Conservation (phyloP, 202 grass and related monocot genomes). For the Alloteropsis angusta region DNA sequence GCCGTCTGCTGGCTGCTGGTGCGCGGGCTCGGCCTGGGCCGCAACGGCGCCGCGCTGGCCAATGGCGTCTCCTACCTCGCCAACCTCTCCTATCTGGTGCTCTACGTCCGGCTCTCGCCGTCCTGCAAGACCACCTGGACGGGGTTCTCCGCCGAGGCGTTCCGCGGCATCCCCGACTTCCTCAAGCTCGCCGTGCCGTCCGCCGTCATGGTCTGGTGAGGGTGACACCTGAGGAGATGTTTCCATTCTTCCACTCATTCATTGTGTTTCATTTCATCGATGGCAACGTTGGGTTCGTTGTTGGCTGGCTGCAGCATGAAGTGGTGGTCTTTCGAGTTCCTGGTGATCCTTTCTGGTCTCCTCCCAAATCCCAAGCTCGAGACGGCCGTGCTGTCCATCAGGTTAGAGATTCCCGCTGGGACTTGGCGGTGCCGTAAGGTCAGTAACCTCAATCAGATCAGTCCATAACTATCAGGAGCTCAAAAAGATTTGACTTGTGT, state of each 20-base stretch:
- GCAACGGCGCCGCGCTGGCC: constrained; percentile 39
- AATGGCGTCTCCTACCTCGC: constrained; percentile 29
- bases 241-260: neutral
- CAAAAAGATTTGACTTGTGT: neutral
- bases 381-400: constrained; percentile 50
- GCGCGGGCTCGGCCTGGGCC: constrained; percentile 33
- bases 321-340: constrained; percentile 60
- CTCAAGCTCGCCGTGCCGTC: constrained; percentile 49
- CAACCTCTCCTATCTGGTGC: constrained; percentile 19
- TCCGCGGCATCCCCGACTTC: constrained; percentile 29
- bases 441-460: neutral
- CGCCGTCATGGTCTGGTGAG: constrained; percentile 52
- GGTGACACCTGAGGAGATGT: neutral
- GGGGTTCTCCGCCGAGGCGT: constrained; percentile 42
- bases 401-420: constrained; percentile 31
- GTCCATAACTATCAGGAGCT: no score
- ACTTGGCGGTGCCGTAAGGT: constrained; percentile 33
- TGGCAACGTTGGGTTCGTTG: neutral
- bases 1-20: constrained; percentile 52
- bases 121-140: constrained; percentile 35
- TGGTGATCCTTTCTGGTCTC: constrained; percentile 53
- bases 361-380: constrained; percentile 60
- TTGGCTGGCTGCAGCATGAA: constrained; percentile 23
- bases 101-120: constrained; percentile 35
- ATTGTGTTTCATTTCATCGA: neutral